Base-by-base conservation (phyloP, 768 basidiomycete genomes). In the Hericium erinaceus region DNA sequence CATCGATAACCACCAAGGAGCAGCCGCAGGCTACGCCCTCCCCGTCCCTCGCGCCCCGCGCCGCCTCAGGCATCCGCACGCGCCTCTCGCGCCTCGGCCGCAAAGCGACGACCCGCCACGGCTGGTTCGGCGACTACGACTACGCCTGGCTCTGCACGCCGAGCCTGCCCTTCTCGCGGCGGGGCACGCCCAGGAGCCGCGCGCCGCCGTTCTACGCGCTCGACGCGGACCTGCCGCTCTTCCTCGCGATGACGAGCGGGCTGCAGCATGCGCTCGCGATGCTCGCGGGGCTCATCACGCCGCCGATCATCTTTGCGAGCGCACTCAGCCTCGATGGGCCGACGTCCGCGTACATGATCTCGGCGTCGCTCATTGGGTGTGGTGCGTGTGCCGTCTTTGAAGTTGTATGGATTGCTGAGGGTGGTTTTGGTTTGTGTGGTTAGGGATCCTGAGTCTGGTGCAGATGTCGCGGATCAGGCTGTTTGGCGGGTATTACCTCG, bases 81-180 rank as follows among this genome's bases (percentile, higher is more conserved):
- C 49, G 60, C 16, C 59, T 60, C 12, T 33, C 57, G 22, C 55
- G 55, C 18, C 39, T 72, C 37, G 65, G 63, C 13, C 65, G 56
- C 41, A 80, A 78, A 65, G 33, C 79, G 49, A 77, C 77, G 5
- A 78, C 79, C 2, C 73, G 70, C 60, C 72, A 84, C 48, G 89
- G 89, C 8, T 92, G 90, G 90, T 57, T 92, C n/a, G 90, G 90
- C 0, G 85, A 86, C 66, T 92, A 91, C 66, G 81, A 92, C 72
- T 92, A 88, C 65, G 77, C 72, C 8, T 74, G 80, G 79, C 77
- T 90, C 56, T 91, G 89, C 66, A 78, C 74, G 18, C 89, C 90
- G 2, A 70, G 74, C 0, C 73, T 89, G 0, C 90, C 90, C 0
- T 67, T 75, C 26, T 22, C 52, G 16, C 67, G 68, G 16, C 67